Conservation (phyloP, 306 rosid genomes). For the Morella rubra region DNA sequence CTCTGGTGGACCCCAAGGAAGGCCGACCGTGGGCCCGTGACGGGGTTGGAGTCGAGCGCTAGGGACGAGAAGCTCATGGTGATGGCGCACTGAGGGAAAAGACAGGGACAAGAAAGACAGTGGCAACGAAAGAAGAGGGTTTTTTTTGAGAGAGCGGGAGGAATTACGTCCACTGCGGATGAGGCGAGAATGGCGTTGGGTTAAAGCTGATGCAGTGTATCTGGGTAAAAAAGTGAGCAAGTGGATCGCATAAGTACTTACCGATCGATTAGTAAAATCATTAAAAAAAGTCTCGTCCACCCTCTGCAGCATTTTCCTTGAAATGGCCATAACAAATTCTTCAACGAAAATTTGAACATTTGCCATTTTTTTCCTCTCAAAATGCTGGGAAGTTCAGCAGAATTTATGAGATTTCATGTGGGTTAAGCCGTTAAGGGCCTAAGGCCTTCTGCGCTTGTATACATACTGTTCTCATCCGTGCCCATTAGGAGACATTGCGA, state of each 20-base stretch:
- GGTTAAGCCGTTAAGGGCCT: no score
- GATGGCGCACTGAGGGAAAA: background rate
- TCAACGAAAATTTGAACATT: no score
- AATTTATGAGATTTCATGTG: no score
- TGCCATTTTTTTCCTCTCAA: no score
- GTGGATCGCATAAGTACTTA: background rate
- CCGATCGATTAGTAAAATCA: no score
- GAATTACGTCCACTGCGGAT: background rate
- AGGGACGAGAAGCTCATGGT: constrained; percentile 66
- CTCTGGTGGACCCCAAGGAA: constrained; percentile 18
- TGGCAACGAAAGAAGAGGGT: background rate
- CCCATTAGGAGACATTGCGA: no score
- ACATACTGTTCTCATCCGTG: no score
- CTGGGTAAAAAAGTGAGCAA: background rate
- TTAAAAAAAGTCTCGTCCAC: no score
- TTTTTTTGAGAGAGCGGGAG: background rate
- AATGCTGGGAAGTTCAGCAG: no score
- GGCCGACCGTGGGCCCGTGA: constrained; percentile 33
- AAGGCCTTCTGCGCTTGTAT: no score
- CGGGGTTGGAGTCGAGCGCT: constrained; percentile 46
- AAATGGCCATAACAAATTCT: no score
- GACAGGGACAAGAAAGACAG: background rate
- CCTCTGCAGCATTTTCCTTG: no score
- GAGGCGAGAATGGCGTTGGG: background rate
- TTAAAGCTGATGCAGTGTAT: background rate